A percentile compares a stretch with the other conserved stretches of the same genome.
phyloP scores from a whole-genome alignment of 352 stramenopile genomes.

The Phytophthora cactorum region DNA sequence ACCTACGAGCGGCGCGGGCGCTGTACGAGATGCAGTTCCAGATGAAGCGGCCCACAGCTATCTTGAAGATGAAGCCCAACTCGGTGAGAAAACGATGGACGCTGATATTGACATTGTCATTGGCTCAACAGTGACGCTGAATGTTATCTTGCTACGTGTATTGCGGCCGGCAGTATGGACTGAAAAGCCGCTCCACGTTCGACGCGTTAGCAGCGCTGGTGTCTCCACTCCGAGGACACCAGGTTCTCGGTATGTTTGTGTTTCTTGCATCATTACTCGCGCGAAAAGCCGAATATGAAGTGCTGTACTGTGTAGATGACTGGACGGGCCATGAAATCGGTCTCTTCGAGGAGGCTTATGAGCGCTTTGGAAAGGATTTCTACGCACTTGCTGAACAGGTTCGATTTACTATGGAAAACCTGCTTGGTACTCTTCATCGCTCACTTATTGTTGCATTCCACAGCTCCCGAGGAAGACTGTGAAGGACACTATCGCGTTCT shows the following conservation, averaged over 20 bases:
- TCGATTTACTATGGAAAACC: neutral
- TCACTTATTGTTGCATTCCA: slow-evolving; percentile 3
- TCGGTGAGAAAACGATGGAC: slow-evolving; percentile 33
- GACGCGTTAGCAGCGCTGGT: slow-evolving; percentile 69
- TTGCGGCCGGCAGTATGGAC: slow-evolving; percentile 56
- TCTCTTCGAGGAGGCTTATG: slow-evolving; percentile 81
- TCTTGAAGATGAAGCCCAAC: slow-evolving; percentile 79
- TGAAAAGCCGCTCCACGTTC: slow-evolving; percentile 72
- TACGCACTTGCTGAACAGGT: slow-evolving; percentile 77
- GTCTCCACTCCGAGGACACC: slow-evolving; percentile 65
- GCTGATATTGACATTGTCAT: neutral
- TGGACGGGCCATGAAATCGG: slow-evolving; percentile 79
- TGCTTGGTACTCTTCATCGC: neutral
- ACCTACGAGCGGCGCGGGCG: slow-evolving; percentile 61
- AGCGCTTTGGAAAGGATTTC: slow-evolving; percentile 82
- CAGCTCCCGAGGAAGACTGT: slow-evolving; percentile 71
- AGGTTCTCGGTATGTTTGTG: slow-evolving; percentile 66
- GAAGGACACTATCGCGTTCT: slow-evolving; percentile 78
- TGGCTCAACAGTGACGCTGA: neutral
- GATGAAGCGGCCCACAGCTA: slow-evolving; percentile 72
- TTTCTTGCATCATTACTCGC: neutral
- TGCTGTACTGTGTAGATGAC: slow-evolving; percentile 48
- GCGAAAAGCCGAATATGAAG: slow-evolving; percentile 5
- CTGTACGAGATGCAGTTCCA: slow-evolving; percentile 82
- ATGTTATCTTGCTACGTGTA: neutral